These are phyloP conservation scores for Aspergillus persii DNA, from an alignment of 2,329 filamentous ascomycete species.

Conservation along the genomic window DNA sequence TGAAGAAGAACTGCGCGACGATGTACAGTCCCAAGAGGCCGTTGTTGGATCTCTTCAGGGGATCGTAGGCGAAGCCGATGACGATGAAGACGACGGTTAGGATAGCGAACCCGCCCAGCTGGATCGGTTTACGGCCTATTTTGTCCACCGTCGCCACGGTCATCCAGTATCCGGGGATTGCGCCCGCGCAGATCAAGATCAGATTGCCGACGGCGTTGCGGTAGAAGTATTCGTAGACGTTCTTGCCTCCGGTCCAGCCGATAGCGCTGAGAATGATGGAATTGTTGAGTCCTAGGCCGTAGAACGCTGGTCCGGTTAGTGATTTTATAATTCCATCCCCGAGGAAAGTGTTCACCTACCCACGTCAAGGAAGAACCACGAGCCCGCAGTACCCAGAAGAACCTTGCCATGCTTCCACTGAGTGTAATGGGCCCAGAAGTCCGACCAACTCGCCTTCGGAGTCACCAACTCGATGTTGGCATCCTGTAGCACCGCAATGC, in stretches of 20 bases:
- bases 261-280: conserved; percentile 68
- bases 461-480: conserved; percentile 57
- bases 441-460: conserved; percentile 68
- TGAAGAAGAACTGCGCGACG: conserved; percentile 60
- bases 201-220: conserved; percentile 76
- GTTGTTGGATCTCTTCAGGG: conserved; percentile 33
- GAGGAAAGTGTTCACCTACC: conserved; percentile 43
- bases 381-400: conserved; percentile 74
- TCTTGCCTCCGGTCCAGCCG: conserved; percentile 64
- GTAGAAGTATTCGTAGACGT: conserved; percentile 67
- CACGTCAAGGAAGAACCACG: conserved; percentile 78
- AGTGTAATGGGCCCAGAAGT: conserved; percentile 70
- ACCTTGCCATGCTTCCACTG: conserved; percentile 70
- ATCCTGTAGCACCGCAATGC: conserved; percentile 57
- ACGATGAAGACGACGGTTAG: conserved; percentile 62
- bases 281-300: conserved; percentile 73
- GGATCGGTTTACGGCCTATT: conserved; percentile 74
- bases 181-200: conserved; percentile 73
- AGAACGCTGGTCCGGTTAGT: conserved; percentile 50
- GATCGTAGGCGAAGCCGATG: conserved; percentile 58
- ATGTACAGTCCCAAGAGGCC: conserved; percentile 62
- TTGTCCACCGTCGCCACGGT: conserved; percentile 72
- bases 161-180: conserved; percentile 80
- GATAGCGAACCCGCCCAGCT: conserved; percentile 60
- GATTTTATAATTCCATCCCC: not conserved